Conservation (phyloP, 177 flowering plant genomes). For the Vitis hybrid region DNA sequence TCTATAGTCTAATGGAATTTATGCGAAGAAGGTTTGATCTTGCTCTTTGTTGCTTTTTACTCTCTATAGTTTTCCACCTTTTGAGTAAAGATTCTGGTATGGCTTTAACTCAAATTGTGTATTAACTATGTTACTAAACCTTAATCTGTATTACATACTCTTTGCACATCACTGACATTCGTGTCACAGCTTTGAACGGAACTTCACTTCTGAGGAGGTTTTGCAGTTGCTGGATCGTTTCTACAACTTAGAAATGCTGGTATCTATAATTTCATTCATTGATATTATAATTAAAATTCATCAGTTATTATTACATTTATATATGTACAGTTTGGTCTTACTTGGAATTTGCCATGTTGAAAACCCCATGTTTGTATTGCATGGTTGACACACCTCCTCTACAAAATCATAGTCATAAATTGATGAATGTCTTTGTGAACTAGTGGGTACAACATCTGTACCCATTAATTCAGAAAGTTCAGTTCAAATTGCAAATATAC, state of each 20-base stretch:
- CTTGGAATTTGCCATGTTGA: neutral
- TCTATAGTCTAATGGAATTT: conserved; percentile 84
- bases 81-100: neutral
- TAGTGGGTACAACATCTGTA: too few relatives aligned
- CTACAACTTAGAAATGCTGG: conserved; percentile 95
- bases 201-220: conserved; percentile 86
- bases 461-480: too few relatives aligned
- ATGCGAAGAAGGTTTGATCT: conserved; percentile 66
- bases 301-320: neutral
- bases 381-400: too few relatives aligned
- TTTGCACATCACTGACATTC: conserved; percentile 1
- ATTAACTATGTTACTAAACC: neutral
- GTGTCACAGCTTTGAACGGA: conserved; percentile 64
- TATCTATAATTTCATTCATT: conserved; percentile 21
- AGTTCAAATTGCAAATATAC: too few relatives aligned
- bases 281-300: neutral
- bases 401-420: too few relatives aligned
- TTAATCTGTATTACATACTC: neutral
- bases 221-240: conserved; percentile 90
- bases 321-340: neutral
- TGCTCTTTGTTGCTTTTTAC: neutral
- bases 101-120: too few relatives aligned
- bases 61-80: neutral
- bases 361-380: too few relatives aligned
- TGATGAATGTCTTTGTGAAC: too few relatives aligned